phyloP scores from a whole-genome alignment of 306 rosid genomes.

The Rosa persica region DNA sequence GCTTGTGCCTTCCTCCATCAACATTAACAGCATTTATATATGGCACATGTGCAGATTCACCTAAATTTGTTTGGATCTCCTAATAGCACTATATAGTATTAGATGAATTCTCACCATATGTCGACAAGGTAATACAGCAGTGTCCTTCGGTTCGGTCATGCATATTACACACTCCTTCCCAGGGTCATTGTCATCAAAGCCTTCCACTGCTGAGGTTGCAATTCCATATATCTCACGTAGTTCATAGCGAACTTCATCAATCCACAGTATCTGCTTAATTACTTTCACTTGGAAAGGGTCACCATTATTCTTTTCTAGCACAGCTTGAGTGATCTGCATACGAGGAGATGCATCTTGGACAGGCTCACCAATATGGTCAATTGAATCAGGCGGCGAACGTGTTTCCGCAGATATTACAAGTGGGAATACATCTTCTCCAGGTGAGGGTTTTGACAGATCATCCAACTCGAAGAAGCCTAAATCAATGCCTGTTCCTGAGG shows the following conservation, averaged over 20 bases:
- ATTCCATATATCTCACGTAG: constrained; percentile 82
- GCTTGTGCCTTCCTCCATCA: constrained; percentile 13
- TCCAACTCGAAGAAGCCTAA: constrained; percentile 83
- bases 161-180: constrained; percentile 91
- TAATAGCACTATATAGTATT: constrained; percentile 15
- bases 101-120: constrained; percentile 71
- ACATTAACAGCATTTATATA: constrained; percentile 8
- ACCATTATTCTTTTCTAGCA: constrained; percentile 58
- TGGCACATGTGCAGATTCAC: constrained; percentile 4
- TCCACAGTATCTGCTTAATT: constrained; percentile 71
- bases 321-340: constrained; percentile 81
- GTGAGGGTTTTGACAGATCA: constrained; percentile 85
- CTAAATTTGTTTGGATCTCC: constrained; percentile 5
- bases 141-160: constrained; percentile 90
- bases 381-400: constrained; percentile 34
- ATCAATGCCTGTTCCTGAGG: constrained; percentile 84
- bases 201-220: constrained; percentile 54
- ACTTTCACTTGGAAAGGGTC: constrained; percentile 70
- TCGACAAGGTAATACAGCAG: constrained; percentile 82
- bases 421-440: constrained; percentile 69
- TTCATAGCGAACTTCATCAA: constrained; percentile 76
- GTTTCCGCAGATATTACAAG: constrained; percentile 84
- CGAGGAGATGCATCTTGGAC: constrained; percentile 41
- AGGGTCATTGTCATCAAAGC: constrained; percentile 58
- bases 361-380: constrained; percentile 38